Evolutionary conservation across 179 eudicot species (phyloP), one percentile per base, ranked within the genome.

Genomic region (Heliamphora pulchella): DNA sequence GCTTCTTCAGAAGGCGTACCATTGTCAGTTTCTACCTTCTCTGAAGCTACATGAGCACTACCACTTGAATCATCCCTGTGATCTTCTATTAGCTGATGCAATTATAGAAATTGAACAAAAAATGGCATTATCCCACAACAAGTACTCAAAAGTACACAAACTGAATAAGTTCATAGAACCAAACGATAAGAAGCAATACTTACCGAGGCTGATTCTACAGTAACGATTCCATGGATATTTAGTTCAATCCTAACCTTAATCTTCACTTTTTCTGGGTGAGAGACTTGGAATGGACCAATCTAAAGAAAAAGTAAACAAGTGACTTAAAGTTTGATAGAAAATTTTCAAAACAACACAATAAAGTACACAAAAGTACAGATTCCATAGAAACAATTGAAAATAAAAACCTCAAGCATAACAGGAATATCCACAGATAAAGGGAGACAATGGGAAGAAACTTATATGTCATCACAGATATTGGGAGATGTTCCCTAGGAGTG

Each of bases 271-370:
- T 83, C 89, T 18, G 82, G 39, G 66, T 79, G 79, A 69, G 88
- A 78, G 48, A 65, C 86, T 63, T 86, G 85, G 80, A 90, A 87
- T 57, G 99, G 94, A 73, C 97, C 99, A 88, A 96, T 85, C 99
- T 96, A 83, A 77, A 89, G 47, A 54, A 41, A 82, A 44, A 51
- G 8, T 11, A 13, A 9, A 71, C 9, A 59, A 70, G 51, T 22
- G 64, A 22, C 66, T 58, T 59, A 53, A 71, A 11, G 8, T 67
- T 67, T 39, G 14, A 44, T 17, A 17, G 17, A 43, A 81, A 18
- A 59, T 53, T 44, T 8, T 15, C 41, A n/a, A 14, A 20, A 44
- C 20, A 44, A 15, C 18, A 41, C 15, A 41, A 63, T 39, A 14
- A 73, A 39, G 61, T 58, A 18, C 18, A n/a, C 4, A 50, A 5